These are phyloP conservation scores for Parsonsia alboflavescens DNA, from an alignment of 257 asterid species.

Conservation along the genomic window DNA sequence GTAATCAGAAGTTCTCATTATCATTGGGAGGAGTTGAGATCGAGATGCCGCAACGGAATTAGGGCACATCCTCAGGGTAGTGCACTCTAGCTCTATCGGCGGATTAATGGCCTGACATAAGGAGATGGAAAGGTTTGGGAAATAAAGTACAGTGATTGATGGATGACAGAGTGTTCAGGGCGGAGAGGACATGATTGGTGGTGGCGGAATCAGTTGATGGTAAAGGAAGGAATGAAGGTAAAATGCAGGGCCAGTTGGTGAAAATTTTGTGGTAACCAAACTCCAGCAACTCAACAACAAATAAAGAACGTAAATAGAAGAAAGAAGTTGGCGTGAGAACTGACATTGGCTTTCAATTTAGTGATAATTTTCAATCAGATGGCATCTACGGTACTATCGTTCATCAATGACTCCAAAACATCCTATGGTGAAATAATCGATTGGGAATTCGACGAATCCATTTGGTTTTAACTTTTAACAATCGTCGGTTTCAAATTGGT, in stretches of 20 bases:
- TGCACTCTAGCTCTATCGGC: constrained; percentile 4
- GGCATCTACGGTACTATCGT: too few relatives aligned
- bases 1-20: too few relatives aligned
- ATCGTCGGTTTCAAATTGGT: too few relatives aligned
- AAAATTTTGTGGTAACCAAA: too few relatives aligned
- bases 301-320: too few relatives aligned
- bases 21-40: constrained; percentile 17
- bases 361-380: constrained; percentile 68
- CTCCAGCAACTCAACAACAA: too few relatives aligned
- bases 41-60: constrained; percentile 4
- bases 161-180: constrained; percentile 13
- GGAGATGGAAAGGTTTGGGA: constrained; percentile 8
- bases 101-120: constrained; percentile 25
- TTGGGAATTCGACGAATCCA: constrained; percentile 21
- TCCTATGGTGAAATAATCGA: constrained; percentile 77
- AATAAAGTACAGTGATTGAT: background rate
- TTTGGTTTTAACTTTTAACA: too few relatives aligned
- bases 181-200: too few relatives aligned
- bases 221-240: background rate
- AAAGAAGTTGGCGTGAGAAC: too few relatives aligned
- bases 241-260: too few relatives aligned
- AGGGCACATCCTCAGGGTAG: constrained; percentile 14
- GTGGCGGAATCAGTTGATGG: background rate
- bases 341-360: too few relatives aligned
- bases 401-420: constrained; percentile 85